Percentiles rank a stretch among this genome's conserved stretches.
phyloP scores from a whole-genome alignment of 192 early-diverging fungal genomes.

The Umbelopsis sp. region DNA sequence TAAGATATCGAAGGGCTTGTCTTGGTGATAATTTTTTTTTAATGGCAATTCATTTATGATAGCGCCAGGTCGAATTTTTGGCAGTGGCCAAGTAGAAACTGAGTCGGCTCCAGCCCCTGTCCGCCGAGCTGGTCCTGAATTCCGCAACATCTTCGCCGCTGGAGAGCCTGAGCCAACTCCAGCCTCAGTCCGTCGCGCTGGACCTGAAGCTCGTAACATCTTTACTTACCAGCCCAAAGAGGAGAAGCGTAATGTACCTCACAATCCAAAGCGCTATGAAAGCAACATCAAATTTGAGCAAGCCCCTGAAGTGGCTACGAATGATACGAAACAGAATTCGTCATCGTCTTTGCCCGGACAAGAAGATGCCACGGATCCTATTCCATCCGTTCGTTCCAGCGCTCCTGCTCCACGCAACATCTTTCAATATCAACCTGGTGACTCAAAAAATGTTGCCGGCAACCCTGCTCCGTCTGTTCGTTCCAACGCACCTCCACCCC shows the following conservation, averaged over 20 bases:
- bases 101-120: constrained; percentile 23
- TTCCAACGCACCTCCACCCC: constrained; percentile 26
- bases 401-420: constrained; percentile 32
- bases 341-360: background rate
- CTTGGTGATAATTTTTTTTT: background rate
- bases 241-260: constrained; percentile 26
- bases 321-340: background rate
- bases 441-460: background rate
- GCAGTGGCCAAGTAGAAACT: constrained; percentile 23
- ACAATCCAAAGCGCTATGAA: constrained; percentile 22
- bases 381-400: constrained; percentile 1
- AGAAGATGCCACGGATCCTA: background rate
- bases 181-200: background rate
- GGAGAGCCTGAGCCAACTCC: constrained; percentile 17
- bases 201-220: constrained; percentile 29
- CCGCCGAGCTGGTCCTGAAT: background rate
- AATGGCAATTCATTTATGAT: background rate
- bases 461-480: background rate
- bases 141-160: too few species aligned
- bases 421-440: constrained; percentile 31
- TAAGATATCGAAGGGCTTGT: background rate
- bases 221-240: constrained; percentile 34
- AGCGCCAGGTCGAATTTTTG: constrained; percentile 35
- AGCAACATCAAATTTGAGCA: constrained; percentile 9
- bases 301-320: background rate